Conservation (phyloP, 495 filamentous ascomycete genomes). For the Penicillium tannophilum region DNA sequence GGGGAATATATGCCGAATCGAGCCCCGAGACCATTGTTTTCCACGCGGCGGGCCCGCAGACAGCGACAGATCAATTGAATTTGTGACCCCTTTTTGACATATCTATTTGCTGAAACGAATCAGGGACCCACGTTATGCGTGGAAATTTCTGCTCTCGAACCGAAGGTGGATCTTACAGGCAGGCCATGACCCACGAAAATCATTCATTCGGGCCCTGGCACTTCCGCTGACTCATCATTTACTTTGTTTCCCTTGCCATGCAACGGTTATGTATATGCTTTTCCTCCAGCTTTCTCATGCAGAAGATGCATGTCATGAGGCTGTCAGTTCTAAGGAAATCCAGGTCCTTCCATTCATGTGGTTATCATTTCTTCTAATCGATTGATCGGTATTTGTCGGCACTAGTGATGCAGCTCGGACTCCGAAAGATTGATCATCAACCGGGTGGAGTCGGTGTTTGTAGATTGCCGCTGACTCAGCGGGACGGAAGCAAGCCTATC, state of each 20-base stretch:
- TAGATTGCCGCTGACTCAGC: neutral
- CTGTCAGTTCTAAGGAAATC: no score
- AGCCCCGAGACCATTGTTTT: neutral
- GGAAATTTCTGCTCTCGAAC: constrained; percentile 15
- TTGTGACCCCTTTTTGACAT: neutral
- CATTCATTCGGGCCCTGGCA: neutral
- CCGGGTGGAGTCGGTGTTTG: constrained; percentile 1
- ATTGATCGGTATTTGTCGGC: neutral
- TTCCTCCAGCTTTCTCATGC: neutral
- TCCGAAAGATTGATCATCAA: neutral
- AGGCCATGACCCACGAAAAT: neutral
- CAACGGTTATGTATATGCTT: neutral
- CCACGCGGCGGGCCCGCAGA: neutral
- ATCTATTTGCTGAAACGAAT: neutral
- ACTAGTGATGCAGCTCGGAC: neutral
- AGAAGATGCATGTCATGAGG: no score
- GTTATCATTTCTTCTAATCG: neutral
- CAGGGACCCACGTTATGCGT: constrained; percentile 4
- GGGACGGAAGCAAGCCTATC: neutral
- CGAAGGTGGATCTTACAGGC: constrained; percentile 1
- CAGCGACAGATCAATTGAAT: neutral
- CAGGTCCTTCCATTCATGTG: neutral
- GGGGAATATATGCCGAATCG: neutral
- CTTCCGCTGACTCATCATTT: constrained; percentile 2
- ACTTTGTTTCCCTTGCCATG: neutral